A percentile compares a stretch with the other conserved stretches of the same genome.
Evolutionary conservation across 148 eudicot species (phyloP).

Genomic region (Chenopodium quinoa): DNA sequence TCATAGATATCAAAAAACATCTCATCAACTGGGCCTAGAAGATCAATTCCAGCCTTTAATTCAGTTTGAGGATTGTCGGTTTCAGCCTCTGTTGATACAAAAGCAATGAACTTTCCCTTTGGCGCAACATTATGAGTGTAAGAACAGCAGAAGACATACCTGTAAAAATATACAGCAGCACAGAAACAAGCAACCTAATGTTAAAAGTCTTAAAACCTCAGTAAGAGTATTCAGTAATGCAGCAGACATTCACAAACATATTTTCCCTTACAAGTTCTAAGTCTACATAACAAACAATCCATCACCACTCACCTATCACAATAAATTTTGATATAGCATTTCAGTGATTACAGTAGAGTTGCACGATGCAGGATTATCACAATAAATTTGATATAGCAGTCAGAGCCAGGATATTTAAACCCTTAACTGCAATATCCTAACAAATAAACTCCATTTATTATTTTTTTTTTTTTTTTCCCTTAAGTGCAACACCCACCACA

Average conservation of each 20-base stretch:
- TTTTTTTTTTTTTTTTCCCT: too few species aligned
- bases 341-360: not conserved
- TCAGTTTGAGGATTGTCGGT: conserved; percentile 79
- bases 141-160: conserved; percentile 95
- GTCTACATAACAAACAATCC: not conserved
- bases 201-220: not conserved
- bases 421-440: not conserved
- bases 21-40: conserved; percentile 91
- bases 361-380: not conserved
- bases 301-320: not conserved
- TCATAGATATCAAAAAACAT: conserved; percentile 85
- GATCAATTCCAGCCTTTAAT: conserved; percentile 83
- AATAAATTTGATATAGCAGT: not conserved
- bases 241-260: not conserved
- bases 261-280: not conserved
- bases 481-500: too few species aligned
- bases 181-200: not conserved
- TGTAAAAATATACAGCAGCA: conserved; percentile 27
- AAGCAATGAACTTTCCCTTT: conserved; percentile 89
- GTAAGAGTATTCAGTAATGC: not conserved
- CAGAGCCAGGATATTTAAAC: not conserved
- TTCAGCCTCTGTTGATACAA: conserved; percentile 96
- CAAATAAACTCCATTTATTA: not conserved
- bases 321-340: not conserved
- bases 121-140: conserved; percentile 96